A percentile compares a stretch with the other conserved stretches of the same genome.
Evolutionary conservation across 2,329 filamentous ascomycete species (phyloP).

Genomic region (Sporothrix pseudoabietina): DNA sequence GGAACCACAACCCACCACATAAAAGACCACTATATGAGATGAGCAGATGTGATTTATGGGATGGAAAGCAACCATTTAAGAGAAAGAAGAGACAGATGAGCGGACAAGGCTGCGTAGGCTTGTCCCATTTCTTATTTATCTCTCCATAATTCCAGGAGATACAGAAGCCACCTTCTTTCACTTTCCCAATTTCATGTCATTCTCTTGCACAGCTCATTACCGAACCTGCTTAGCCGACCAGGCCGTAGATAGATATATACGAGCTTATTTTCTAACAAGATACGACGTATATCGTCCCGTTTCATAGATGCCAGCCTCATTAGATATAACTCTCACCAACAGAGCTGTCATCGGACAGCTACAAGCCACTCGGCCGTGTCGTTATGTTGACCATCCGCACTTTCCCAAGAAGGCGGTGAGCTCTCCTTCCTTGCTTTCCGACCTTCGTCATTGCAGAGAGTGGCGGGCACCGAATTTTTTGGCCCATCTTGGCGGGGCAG

Average conservation of each 20-base stretch:
- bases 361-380: not conserved
- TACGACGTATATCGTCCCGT: not conserved
- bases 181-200: not conserved
- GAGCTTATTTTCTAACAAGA: not conserved
- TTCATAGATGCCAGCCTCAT: not conserved
- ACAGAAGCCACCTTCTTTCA: not conserved
- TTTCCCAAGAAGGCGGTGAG: slow-evolving; percentile 17
- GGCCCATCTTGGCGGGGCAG: slow-evolving; percentile 21
- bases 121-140: not conserved
- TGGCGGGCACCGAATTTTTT: slow-evolving; percentile 19
- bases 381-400: not conserved
- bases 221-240: not conserved
- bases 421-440: not conserved
- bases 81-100: not conserved
- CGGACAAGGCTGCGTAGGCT: not conserved
- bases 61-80: not conserved
- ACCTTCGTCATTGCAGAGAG: not conserved
- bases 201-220: not conserved
- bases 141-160: not conserved
- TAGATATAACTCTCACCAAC: not conserved
- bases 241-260: slow-evolving; percentile 1
- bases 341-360: not conserved
- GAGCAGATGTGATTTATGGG: not conserved
- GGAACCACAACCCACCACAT: not conserved
- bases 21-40: not conserved